Base-by-base conservation (phyloP, 257 asterid species). In the Salvia splendens region DNA sequence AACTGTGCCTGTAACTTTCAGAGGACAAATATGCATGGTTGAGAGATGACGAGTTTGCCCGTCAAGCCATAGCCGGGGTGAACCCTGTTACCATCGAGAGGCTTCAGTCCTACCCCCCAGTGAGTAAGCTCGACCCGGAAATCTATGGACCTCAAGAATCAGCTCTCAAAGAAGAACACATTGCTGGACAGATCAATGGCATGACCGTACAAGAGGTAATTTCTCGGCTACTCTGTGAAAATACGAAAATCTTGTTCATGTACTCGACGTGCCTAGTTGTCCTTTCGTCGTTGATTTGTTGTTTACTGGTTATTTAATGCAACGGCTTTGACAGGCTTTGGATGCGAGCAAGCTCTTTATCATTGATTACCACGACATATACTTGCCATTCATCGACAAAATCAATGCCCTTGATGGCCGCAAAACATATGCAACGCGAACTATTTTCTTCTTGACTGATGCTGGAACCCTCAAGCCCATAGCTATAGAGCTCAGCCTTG, bases 1-100 rank as follows among this genome's bases (percentile, higher is more conserved):
- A 35, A 14, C 32, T 49, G 46, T 38, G 48, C 4, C 4, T 67
- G 12, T 56, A 63, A 40, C 65, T 48, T 70, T 65, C 89, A 94
- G 99, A 84, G 92, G 99, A 94, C 78, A 91, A 82, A 65, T 80
- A 80, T 61, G 96, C 98, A 0, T 94, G 99, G 99, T 69, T 94
- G 80, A 70, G 98, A 79, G 99, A 94, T 35, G 96, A 91, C 61
- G 99, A 94, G 72, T 94, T 94, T 63, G 96, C 87, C 12, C 84
- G 99, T 16, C 99, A 94, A 77, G 88, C 89, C 60, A 61, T 94
- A 43, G 99, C 98, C 0, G 99, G 99, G 61, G 85, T 91, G 2
- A 94, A 94, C 65, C 99, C 99, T 0, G 95, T 87, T 51, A 77
- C 61, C 73, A 87, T 94, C 0, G 96, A 91, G 83, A 85, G 89